A percentile compares a stretch with the other conserved stretches of the same genome.
Conservation (phyloP, 768 basidiomycete genomes). For the Tulasnella sp. region DNA sequence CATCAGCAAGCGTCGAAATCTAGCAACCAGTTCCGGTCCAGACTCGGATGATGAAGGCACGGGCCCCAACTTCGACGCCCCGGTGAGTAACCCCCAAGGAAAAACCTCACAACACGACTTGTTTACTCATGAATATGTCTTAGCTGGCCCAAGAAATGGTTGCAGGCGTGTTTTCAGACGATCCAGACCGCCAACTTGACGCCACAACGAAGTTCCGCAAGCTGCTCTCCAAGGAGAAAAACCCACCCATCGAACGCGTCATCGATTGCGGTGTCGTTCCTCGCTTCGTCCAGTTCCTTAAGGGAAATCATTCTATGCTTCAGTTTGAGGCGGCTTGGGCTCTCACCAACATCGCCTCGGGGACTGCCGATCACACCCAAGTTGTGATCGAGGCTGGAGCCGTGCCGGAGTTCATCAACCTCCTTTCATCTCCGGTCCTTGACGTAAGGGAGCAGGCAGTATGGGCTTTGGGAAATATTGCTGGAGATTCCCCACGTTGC, state of each 20-base stretch:
- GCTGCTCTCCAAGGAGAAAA: constrained; percentile 97
- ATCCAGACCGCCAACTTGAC: constrained; percentile 81
- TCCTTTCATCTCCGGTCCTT: constrained; percentile 85
- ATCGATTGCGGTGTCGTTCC: constrained; percentile 96
- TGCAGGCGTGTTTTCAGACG: constrained; percentile 82
- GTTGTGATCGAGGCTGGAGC: constrained; percentile 92
- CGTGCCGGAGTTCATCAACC: constrained; percentile 94
- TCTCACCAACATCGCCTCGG: constrained; percentile 94
- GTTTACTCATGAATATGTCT: constrained; percentile 2
- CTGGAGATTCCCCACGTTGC: constrained; percentile 96
- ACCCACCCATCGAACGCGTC: constrained; percentile 96
- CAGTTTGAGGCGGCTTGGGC: constrained; percentile 98
- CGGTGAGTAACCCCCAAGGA: constrained; percentile 42
- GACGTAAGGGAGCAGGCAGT: constrained; percentile 99
- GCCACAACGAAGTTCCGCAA: constrained; percentile 98
- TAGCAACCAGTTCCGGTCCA: constrained; percentile 59
- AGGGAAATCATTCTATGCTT: constrained; percentile 40
- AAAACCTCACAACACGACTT: not conserved
- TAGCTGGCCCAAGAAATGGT: constrained; percentile 91
- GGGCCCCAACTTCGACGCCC: constrained; percentile 58
- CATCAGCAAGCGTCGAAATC: constrained; percentile 94
- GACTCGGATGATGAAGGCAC: constrained; percentile 89
- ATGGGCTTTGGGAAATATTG: constrained; percentile 99
- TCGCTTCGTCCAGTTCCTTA: constrained; percentile 92
- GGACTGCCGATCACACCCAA: constrained; percentile 96